Evolutionary conservation across 495 filamentous ascomycete species (phyloP), one percentile per base, ranked within the genome.

Genomic region (Lasiosphaeriaceae sp.): DNA sequence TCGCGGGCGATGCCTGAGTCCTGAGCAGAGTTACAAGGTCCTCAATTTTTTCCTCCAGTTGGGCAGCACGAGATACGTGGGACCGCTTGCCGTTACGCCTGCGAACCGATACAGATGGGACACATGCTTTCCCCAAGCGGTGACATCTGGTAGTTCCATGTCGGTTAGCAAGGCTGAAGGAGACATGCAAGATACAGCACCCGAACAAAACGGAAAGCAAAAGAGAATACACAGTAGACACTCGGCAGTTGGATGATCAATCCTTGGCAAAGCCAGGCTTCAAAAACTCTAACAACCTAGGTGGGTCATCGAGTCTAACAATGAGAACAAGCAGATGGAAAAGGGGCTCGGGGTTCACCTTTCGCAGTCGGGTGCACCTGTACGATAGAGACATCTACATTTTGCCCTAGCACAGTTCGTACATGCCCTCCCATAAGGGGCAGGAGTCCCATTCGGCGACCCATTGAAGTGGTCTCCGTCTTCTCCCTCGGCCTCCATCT

Each of bases 361-460:
- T 54, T 84, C 79, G 55, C 81, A 84, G 39, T 60, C 63, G 22
- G 63, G 52, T 5, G 72, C 73, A 12, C 51, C 63, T 3, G 57
- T 31, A 14, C 70, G 64, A 37, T 73, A 65, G 37, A 83, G 75
- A 58, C 82, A 84, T 59, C 79, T 79, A 61, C 80, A 82, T 61
- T 84, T 85, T 23, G 80, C 76, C 12, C 73, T 74, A 19, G 75
- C 76, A 59, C 82, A 85, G 53, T 80, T 81, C 48, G 72, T 67
- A 58, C 82, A 85, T 11, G 82, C 80, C 24, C 78, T 71, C 17
- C 80, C 80, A 56, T 79, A 77, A 14, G 71, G 68, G 4, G 73
- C 73, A 7, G 72, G 67, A 35, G 47, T 66, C 20, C 56, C 61
- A 21, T 48, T 54, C 3, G 45, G 9, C 26, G 37, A 41, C n/a